phyloP scores from a whole-genome alignment of 805 yeast species.

The Metschnikowia shivogae region DNA sequence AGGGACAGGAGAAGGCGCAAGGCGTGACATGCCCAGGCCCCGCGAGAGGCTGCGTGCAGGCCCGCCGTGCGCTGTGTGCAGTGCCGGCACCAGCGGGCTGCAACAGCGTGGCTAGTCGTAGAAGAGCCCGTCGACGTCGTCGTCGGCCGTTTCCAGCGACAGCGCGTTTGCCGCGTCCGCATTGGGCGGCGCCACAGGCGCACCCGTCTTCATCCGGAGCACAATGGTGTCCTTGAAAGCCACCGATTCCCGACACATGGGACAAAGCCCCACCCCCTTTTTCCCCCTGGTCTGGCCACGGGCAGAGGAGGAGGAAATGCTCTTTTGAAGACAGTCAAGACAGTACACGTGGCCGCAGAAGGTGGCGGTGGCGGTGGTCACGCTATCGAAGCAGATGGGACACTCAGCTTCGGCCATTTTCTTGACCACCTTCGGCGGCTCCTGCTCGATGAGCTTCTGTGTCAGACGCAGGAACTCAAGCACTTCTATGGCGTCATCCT shows the following conservation, averaged over 20 bases:
- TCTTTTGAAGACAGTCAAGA: slow-evolving; percentile 39
- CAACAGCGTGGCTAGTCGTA: neutral
- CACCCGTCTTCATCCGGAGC: slow-evolving; percentile 14
- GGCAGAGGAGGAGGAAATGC: slow-evolving; percentile 37
- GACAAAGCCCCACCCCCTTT: slow-evolving; percentile 41
- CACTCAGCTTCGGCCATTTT: slow-evolving; percentile 36
- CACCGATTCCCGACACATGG: slow-evolving; percentile 39
- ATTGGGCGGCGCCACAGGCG: slow-evolving; percentile 10
- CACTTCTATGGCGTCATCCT: slow-evolving; percentile 30
- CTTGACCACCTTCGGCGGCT: slow-evolving; percentile 25
- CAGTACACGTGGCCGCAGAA: slow-evolving; percentile 44
- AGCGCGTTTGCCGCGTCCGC: neutral
- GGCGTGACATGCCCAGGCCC: neutral
- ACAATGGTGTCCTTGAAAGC: slow-evolving; percentile 34
- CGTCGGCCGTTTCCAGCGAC: slow-evolving; percentile 3
- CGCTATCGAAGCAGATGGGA: slow-evolving; percentile 43
- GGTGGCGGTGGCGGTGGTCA: slow-evolving; percentile 37
- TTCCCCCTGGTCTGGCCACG: slow-evolving; percentile 39
- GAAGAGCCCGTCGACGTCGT: slow-evolving; percentile 3
- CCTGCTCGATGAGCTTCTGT: slow-evolving; percentile 26
- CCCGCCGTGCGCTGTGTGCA: too few species aligned
- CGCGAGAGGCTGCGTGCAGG: neutral
- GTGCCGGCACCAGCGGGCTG: too few species aligned
- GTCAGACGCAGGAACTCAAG: slow-evolving; percentile 37
- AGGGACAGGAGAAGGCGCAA: neutral